phyloP scores from a whole-genome alignment of 2,329 filamentous ascomycete species.

The Fusarium buxicola region DNA sequence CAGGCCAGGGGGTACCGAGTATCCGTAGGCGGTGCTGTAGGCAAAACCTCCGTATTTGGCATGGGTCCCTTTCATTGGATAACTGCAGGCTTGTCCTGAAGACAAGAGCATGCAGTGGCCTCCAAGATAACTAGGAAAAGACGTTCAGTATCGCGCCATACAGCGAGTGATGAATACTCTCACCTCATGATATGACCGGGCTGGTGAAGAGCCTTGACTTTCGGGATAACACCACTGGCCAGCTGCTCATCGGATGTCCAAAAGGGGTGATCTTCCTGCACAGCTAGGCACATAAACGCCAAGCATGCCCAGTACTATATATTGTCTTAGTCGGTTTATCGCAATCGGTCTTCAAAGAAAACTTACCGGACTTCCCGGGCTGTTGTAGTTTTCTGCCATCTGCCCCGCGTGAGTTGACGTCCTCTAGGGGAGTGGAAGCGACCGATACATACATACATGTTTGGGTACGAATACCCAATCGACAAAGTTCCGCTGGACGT shows the following conservation, averaged over 20 bases:
- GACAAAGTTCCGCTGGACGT: constrained; percentile 79
- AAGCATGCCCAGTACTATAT: constrained; percentile 81
- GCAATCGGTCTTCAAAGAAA: background rate
- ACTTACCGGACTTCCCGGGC: constrained; percentile 71
- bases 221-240: constrained; percentile 65
- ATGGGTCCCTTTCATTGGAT: constrained; percentile 83
- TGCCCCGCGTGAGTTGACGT: constrained; percentile 49
- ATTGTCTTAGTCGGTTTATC: constrained; percentile 42
- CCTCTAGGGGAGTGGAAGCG: background rate
- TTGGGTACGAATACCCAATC: constrained; percentile 82
- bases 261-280: constrained; percentile 77
- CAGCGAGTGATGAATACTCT: constrained; percentile 2
- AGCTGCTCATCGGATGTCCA: constrained; percentile 77
- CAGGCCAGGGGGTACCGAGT: constrained; percentile 80
- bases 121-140: constrained; percentile 66
- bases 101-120: constrained; percentile 81
- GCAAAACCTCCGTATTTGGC: constrained; percentile 85
- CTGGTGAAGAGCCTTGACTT: constrained; percentile 71
- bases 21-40: constrained; percentile 80
- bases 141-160: constrained; percentile 10
- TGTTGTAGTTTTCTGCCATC: constrained; percentile 87
- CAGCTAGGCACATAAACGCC: constrained; percentile 78
- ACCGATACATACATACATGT: constrained; percentile 69
- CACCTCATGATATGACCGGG: constrained; percentile 77
- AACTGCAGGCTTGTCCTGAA: constrained; percentile 84